Percentiles rank a stretch among this genome's conserved stretches.
Conservation (phyloP, 495 filamentous ascomycete species). For the Lophium mytilinum region DNA sequence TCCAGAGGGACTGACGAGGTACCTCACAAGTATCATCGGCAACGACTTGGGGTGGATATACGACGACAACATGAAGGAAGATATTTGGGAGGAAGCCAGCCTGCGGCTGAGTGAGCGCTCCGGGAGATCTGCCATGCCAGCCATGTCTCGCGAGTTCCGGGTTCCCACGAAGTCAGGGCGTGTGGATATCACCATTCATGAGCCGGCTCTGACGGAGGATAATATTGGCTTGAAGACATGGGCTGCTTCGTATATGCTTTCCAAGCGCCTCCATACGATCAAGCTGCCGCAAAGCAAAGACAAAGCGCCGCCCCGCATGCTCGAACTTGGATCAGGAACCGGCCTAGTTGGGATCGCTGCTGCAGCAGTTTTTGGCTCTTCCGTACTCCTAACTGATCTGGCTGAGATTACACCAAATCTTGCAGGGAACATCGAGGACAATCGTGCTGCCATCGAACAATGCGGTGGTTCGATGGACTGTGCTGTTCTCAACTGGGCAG, state of each 20-base stretch:
- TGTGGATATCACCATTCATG: conserved; percentile 63
- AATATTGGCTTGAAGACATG: conserved; percentile 89
- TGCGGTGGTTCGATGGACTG: conserved; percentile 34
- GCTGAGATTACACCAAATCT: conserved; percentile 64
- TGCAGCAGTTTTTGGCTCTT: conserved; percentile 33
- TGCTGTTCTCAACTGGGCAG: conserved; percentile 61
- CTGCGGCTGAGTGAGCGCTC: conserved; percentile 73
- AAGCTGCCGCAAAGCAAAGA: conserved; percentile 16
- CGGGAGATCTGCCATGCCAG: conserved; percentile 73
- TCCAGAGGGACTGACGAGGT: conserved; percentile 38
- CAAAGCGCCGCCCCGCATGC: conserved; percentile 30
- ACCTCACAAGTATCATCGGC: conserved; percentile 69
- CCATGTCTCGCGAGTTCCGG: conserved; percentile 64
- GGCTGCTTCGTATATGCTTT: conserved; percentile 79
- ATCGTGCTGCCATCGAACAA: conserved; percentile 30
- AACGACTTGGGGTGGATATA: conserved; percentile 68
- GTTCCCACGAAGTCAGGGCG: conserved; percentile 42
- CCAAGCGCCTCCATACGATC: conserved; percentile 57
- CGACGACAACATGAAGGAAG: conserved; percentile 60
- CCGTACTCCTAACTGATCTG: conserved; percentile 58
- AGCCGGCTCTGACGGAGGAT: conserved; percentile 80
- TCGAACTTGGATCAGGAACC: conserved; percentile 60
- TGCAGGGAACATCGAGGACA: conserved; percentile 48
- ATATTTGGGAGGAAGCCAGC: conserved; percentile 71
- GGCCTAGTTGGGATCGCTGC: conserved; percentile 51